phyloP scores from a whole-genome alignment of 106 monocot species.

The Agapanthus africanus region DNA sequence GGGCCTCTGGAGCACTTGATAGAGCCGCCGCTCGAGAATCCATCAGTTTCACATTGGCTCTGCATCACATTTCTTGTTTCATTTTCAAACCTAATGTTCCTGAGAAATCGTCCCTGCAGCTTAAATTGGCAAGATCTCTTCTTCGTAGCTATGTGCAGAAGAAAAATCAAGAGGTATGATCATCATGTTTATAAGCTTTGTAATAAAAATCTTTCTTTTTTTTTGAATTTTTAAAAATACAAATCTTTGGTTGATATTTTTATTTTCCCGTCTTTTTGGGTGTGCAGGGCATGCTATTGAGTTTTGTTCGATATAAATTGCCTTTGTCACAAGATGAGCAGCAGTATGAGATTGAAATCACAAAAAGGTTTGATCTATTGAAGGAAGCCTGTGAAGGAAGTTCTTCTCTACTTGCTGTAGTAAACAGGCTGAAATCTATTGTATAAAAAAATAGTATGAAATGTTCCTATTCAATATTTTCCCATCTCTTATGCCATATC shows the following conservation, averaged over 20 bases:
- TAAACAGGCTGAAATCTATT: slow-evolving; percentile 45
- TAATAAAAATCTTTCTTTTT: background rate
- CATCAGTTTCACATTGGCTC: slow-evolving; percentile 48
- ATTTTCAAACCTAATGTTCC: slow-evolving; percentile 34
- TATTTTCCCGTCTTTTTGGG: slow-evolving; percentile 3
- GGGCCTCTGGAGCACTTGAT: slow-evolving; percentile 71
- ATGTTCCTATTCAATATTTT: too few relatives aligned
- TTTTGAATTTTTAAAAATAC: background rate
- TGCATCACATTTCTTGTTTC: slow-evolving; percentile 73
- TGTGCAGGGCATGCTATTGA: slow-evolving; percentile 56
- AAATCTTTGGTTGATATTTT: background rate
- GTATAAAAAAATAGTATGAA: too few relatives aligned
- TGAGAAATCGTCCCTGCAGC: slow-evolving; percentile 39
- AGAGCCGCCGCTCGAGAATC: slow-evolving; percentile 58
- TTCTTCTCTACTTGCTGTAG: slow-evolving; percentile 52
- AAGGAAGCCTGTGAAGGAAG: slow-evolving; percentile 71
- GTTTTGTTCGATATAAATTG: slow-evolving; percentile 39
- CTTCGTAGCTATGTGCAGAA: slow-evolving; percentile 61
- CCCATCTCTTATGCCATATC: too few relatives aligned
- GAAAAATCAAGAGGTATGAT: slow-evolving; percentile 47
- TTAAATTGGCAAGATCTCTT: slow-evolving; percentile 68
- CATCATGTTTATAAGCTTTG: background rate
- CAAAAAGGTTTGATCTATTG: slow-evolving; percentile 44
- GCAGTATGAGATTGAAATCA: slow-evolving; percentile 18
- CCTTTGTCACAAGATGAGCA: slow-evolving; percentile 19